Conservation (phyloP, 2,329 filamentous ascomycete genomes). For the Rutstroemia sp. region DNA sequence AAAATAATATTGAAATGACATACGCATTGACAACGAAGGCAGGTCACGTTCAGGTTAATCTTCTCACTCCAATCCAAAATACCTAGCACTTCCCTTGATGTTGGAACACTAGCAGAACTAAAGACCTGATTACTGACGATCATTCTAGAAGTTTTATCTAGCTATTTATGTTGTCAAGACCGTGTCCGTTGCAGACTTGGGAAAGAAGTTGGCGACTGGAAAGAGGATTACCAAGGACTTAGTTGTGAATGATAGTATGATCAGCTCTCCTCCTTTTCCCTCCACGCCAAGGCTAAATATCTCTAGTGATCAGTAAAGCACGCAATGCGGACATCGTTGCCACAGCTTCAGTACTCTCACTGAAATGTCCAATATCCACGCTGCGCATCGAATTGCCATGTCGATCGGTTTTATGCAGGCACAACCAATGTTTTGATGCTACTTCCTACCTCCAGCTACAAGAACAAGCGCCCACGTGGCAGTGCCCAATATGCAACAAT, state of each 20-base stretch:
- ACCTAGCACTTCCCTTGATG: slow-evolving; percentile 12
- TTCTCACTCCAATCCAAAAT: slow-evolving; percentile 10
- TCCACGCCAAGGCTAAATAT: slow-evolving; percentile 4
- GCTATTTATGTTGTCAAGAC: slow-evolving; percentile 69
- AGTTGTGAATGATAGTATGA: slow-evolving; percentile 73
- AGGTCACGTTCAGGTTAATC: slow-evolving; percentile 30
- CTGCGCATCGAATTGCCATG: slow-evolving; percentile 74
- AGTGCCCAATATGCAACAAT: slow-evolving; percentile 91
- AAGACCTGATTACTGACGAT: neutral
- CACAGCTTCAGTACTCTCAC: slow-evolving; percentile 78
- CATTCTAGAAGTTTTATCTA: slow-evolving; percentile 62
- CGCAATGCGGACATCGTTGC: slow-evolving; percentile 85
- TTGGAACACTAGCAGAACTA: neutral
- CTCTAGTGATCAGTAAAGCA: slow-evolving; percentile 67
- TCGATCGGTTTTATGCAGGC: slow-evolving; percentile 70
- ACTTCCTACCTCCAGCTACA: slow-evolving; percentile 87
- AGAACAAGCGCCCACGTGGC: slow-evolving; percentile 93
- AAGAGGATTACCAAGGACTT: slow-evolving; percentile 71
- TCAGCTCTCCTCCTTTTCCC: slow-evolving; percentile 27
- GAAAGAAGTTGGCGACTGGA: slow-evolving; percentile 55
- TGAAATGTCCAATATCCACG: slow-evolving; percentile 89
- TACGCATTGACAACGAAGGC: slow-evolving; percentile 90
- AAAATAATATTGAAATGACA: slow-evolving; percentile 75
- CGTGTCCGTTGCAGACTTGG: slow-evolving; percentile 64
- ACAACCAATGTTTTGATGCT: slow-evolving; percentile 93